Evolutionary conservation across 371 early-diverging fungal species (phyloP), one percentile per base, ranked within the genome.

Genomic region (Saksenaea vasiformis): DNA sequence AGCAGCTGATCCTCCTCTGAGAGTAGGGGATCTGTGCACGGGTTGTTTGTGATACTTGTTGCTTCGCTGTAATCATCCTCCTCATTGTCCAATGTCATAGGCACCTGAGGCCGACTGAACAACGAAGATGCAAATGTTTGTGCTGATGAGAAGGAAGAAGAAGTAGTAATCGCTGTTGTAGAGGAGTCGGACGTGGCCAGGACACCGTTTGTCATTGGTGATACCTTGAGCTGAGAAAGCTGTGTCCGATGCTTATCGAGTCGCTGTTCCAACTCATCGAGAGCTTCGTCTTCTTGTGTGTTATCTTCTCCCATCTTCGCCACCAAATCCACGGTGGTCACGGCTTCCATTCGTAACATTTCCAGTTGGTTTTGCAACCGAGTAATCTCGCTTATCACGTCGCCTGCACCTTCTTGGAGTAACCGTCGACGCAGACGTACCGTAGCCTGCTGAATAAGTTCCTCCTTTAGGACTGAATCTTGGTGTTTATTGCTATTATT

Each of bases 51-150:
- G 51, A 47, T 47, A 47, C 51, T 47, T 10, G 51, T 47, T 47
- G 51, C 51, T 22, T 47, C 51, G 11, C 51, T 47, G 51, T 47
- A 22, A 47, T 47, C 24, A 22, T 47, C 51, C 8, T n/a, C 51
- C 22, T 47, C 24, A 22, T 47, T 22, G 9, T n/a, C 51, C 22
- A 22, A 22, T 9, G 22, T 22, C 3, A 22, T 1, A 1, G 22
- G 7, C 7, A 22, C 19, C 24, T 47, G 51, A 19, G 51, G 51
- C 11, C 39, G 35, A 63, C 57, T 4, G 63, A 69, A 11, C 53
- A 60, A 65, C 36, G 24, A 60, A 47, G 34, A 39, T 58, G 35
- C 51, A 51, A 58, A 27, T 51, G 65, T 36, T 65, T 65, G 26
- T 58, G 51, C n/a, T 19, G 51, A 47, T 47, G 51, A 47, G 11